phyloP scores from a whole-genome alignment of 2,329 filamentous ascomycete species.

The Diaporthe sp. region DNA sequence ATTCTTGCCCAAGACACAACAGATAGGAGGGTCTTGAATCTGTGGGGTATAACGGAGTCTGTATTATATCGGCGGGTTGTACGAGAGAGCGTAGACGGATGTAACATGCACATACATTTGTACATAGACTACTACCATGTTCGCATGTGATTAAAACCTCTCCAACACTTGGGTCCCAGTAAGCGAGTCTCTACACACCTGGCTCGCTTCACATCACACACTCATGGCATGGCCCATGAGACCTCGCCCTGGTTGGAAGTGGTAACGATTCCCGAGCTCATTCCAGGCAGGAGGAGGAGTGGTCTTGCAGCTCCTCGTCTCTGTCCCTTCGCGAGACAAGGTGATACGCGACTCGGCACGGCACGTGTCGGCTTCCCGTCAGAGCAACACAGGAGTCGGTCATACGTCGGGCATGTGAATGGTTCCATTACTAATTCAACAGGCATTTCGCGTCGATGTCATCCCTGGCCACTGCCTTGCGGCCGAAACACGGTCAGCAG shows the following conservation, averaged over 20 bases:
- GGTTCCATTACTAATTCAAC: no score
- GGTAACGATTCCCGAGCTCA: neutral
- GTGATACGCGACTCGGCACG: neutral
- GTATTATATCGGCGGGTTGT: neutral
- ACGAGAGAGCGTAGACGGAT: neutral
- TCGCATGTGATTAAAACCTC: neutral
- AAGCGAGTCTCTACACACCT: neutral
- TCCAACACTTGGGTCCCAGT: neutral
- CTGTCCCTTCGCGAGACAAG: neutral
- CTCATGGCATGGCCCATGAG: neutral
- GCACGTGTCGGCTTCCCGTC: neutral
- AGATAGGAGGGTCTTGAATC: neutral
- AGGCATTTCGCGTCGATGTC: neutral
- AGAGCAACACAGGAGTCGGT: neutral
- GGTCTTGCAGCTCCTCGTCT: neutral
- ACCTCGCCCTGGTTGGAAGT: neutral
- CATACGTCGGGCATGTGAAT: neutral
- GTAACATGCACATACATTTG: neutral
- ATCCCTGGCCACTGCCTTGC: neutral
- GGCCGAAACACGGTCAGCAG: neutral
- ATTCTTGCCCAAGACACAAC: constrained; percentile 2
- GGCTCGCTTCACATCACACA: neutral
- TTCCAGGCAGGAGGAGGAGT: no score
- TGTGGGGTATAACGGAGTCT: neutral
- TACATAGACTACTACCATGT: neutral